Conservation (phyloP, 2,329 filamentous ascomycete species). For the Apiospora rasikravindrae region DNA sequence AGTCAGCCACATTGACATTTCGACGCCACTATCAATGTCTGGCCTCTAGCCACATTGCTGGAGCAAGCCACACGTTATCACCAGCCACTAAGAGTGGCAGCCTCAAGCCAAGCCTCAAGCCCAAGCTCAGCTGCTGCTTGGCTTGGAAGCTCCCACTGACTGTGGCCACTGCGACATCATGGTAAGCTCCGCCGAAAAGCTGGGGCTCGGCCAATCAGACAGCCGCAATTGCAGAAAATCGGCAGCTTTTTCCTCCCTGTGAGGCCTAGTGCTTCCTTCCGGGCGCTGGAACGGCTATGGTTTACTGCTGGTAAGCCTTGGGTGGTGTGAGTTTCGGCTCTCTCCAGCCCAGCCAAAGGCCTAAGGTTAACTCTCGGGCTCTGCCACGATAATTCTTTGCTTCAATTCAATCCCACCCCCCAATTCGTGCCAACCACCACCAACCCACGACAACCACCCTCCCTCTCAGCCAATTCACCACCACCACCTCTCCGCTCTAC, state of each 20-base stretch:
- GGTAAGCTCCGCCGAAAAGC: neutral
- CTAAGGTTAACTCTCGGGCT: slow-evolving; percentile 12
- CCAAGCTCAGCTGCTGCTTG: neutral
- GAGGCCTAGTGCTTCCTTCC: slow-evolving; percentile 11
- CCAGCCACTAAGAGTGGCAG: neutral
- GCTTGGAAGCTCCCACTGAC: neutral
- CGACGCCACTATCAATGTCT: neutral
- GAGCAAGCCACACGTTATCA: neutral
- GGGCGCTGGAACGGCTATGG: slow-evolving; percentile 12
- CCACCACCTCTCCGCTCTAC: slow-evolving; percentile 23
- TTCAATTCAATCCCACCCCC: slow-evolving; percentile 13
- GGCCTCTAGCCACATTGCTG: neutral
- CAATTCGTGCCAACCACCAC: slow-evolving; percentile 19
- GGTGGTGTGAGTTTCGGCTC: slow-evolving; percentile 5
- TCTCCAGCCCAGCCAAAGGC: slow-evolving; percentile 6
- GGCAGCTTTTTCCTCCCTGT: slow-evolving; percentile 2
- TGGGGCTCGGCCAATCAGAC: neutral
- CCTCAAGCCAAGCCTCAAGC: neutral
- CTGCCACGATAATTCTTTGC: slow-evolving; percentile 21
- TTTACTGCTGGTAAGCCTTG: neutral
- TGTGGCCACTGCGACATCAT: neutral
- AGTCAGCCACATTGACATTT: neutral
- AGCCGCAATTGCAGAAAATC: neutral
- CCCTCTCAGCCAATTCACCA: slow-evolving; percentile 23
- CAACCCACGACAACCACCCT: slow-evolving; percentile 6